Conservation (phyloP, 2,329 filamentous ascomycete species). For the Exophiala bonariae region DNA sequence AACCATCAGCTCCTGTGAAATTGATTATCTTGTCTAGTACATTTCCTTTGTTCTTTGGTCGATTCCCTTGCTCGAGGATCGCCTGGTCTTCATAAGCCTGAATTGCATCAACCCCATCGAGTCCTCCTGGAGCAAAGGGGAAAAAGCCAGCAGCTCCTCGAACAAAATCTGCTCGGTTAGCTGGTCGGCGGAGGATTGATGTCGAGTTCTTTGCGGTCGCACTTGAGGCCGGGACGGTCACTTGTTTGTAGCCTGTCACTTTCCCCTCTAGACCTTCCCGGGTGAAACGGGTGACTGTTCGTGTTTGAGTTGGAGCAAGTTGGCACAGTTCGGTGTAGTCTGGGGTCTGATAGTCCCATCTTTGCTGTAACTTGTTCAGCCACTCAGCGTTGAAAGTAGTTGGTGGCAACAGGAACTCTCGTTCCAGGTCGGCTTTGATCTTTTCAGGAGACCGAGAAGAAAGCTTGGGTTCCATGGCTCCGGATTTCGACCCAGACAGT, state of each 20-base stretch:
- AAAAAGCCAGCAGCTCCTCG: conserved; percentile 91
- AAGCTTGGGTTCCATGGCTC: too few species aligned
- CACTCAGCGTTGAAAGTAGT: conserved; percentile 77
- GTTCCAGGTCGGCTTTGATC: conserved; percentile 70
- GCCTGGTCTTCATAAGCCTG: conserved; percentile 80
- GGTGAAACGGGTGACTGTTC: conserved; percentile 90
- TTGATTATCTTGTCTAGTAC: conserved; percentile 84
- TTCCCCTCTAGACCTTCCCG: conserved; percentile 88
- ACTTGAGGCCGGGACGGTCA: conserved; percentile 85
- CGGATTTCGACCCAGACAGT: too few species aligned
- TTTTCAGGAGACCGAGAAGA: conserved; percentile 21
- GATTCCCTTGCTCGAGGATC: conserved; percentile 51
- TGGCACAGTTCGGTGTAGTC: conserved; percentile 84
- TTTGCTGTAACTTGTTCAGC: conserved; percentile 84
- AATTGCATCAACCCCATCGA: conserved; percentile 82
- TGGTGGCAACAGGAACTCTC: conserved; percentile 76
- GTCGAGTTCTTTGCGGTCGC: conserved; percentile 95
- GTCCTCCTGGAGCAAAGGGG: conserved; percentile 85
- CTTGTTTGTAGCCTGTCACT: conserved; percentile 90
- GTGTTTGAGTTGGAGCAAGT: conserved; percentile 85
- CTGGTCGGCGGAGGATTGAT: conserved; percentile 81
- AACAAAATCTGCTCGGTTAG: conserved; percentile 84
- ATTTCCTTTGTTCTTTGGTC: conserved; percentile 36
- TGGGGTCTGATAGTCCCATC: conserved; percentile 74
- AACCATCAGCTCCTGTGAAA: conserved; percentile 71